Evolutionary conservation across 31 red algal species (phyloP).

Genomic region (Bonnemaisonia californica): DNA sequence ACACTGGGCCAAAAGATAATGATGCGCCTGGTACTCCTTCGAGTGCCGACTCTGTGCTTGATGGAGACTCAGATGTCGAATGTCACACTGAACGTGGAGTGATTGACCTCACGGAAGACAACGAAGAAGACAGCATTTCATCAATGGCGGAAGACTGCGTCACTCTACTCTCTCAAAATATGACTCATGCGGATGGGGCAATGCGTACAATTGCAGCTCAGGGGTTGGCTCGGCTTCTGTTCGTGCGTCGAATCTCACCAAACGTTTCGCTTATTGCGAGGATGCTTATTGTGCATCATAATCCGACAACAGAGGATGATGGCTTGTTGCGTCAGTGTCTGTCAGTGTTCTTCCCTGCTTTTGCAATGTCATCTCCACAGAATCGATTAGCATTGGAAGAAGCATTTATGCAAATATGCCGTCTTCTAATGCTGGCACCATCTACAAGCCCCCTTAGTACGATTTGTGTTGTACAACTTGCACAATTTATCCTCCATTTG

Average conservation of each 20-base stretch:
- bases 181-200: conserved; percentile 36
- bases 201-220: conserved; percentile 38
- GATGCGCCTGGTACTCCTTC: not conserved
- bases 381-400: conserved; percentile 68
- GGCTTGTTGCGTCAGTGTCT: conserved; percentile 56
- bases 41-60: not conserved
- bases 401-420: conserved; percentile 43
- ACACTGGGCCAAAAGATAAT: not conserved
- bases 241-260: conserved; percentile 39
- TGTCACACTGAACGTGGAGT: not conserved
- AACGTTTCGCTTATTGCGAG: conserved; percentile 32
- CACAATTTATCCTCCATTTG: conserved; percentile 69
- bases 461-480: conserved; percentile 55
- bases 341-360: conserved; percentile 75
- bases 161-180: conserved; percentile 28
- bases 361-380: conserved; percentile 29
- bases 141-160: conserved; percentile 37
- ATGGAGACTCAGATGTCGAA: not conserved
- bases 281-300: conserved; percentile 51
- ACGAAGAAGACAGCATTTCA: conserved; percentile 4
- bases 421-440: conserved; percentile 41
- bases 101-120: not conserved
- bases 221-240: conserved; percentile 54
- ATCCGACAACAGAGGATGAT: conserved; percentile 71
- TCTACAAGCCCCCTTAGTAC: conserved; percentile 37